phyloP scores from a whole-genome alignment of 1,284 basidiomycete species.

The Melampsora americana region DNA sequence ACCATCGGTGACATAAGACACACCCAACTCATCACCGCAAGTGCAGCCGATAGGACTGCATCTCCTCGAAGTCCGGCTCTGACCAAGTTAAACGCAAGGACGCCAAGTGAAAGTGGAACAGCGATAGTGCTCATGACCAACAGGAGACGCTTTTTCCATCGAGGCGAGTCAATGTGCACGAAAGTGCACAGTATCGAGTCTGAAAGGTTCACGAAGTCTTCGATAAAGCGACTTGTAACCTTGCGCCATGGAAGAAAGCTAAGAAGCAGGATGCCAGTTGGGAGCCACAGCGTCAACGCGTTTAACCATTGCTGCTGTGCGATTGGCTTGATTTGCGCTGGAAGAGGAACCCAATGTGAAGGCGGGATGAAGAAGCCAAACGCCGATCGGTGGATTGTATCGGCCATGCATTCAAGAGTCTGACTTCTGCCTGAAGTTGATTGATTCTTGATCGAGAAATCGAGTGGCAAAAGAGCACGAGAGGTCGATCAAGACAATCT shows the following conservation, averaged over 20 bases:
- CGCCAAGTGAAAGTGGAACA: not conserved
- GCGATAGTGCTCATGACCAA: not conserved
- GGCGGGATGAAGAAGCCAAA: not conserved
- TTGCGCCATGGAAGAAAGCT: not conserved
- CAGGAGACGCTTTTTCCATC: not conserved
- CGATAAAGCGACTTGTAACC: not conserved
- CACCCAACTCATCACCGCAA: not conserved
- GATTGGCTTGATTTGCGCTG: not conserved
- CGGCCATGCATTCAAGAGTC: not conserved
- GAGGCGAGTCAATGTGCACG: not conserved
- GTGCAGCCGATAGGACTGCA: not conserved
- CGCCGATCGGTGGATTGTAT: not conserved
- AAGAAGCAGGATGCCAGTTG: not conserved
- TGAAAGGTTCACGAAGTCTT: not conserved
- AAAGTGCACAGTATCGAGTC: not conserved
- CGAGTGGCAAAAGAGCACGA: too few species aligned
- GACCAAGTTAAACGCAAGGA: not conserved
- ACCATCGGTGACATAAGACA: too few species aligned
- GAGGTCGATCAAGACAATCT: too few species aligned
- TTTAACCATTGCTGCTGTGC: not conserved
- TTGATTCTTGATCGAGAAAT: too few species aligned
- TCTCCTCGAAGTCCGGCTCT: not conserved
- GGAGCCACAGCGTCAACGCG: not conserved
- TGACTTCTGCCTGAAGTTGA: too few species aligned
- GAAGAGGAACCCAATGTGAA: not conserved